Evolutionary conservation across 176 grass and related monocot genomes (phyloP).

Genomic region (Coix lacrymajobi): DNA sequence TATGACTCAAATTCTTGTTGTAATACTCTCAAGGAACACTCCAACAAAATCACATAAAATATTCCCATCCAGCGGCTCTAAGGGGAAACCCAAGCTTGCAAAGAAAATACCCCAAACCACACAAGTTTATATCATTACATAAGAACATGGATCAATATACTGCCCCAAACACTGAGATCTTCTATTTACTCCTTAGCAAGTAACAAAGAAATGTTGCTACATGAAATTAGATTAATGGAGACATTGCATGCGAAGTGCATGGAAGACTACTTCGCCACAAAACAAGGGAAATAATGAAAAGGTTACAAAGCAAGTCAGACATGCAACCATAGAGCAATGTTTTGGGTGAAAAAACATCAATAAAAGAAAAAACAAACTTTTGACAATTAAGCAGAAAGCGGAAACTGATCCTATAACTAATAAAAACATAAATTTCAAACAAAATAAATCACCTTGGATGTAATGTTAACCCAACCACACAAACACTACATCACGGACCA

Average conservation of each 20-base stretch:
- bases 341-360: background rate
- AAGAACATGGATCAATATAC: conserved; percentile 4
- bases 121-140: background rate
- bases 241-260: background rate
- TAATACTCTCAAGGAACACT: background rate
- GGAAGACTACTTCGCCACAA: background rate
- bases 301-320: background rate
- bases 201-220: background rate
- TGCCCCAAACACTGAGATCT: background rate
- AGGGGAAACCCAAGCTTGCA: background rate
- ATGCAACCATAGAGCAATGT: conserved; percentile 4
- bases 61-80: background rate
- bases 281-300: background rate
- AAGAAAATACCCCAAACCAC: background rate
- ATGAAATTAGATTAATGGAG: background rate
- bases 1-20: background rate
- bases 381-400: background rate
- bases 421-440: background rate
- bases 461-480: background rate
- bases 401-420: background rate
- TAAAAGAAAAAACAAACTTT: background rate
- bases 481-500: background rate
- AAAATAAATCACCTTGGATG: background rate
- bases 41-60: background rate
- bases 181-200: background rate